Conservation (phyloP, 2,329 filamentous ascomycete species). For the Furcasterigmium furcatum region DNA sequence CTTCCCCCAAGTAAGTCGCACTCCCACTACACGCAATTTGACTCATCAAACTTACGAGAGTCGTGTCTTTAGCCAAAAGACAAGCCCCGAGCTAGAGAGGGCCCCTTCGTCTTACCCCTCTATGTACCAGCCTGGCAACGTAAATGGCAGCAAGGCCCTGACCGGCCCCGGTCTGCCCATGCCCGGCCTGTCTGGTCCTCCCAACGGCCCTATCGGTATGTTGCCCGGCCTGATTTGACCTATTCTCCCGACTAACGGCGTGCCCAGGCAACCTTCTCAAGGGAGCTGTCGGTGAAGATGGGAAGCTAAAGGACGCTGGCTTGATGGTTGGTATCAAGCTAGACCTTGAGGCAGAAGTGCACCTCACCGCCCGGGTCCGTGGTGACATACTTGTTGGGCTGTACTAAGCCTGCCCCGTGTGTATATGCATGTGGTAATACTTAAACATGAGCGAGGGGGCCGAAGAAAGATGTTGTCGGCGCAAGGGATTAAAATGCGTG, state of each 20-base stretch:
- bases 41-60: no score
- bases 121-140: slow-evolving; percentile 29
- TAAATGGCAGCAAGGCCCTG: slow-evolving; percentile 40
- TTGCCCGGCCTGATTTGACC: background rate
- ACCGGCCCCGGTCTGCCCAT: slow-evolving; percentile 46
- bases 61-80: no score
- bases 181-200: slow-evolving; percentile 31
- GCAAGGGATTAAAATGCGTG: no score
- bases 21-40: slow-evolving; percentile 34
- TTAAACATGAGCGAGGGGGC: no score
- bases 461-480: no score
- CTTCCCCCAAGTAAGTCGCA: slow-evolving; percentile 25
- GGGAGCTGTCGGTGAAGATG: slow-evolving; percentile 54
- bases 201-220: slow-evolving; percentile 24
- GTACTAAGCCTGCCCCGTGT: no score
- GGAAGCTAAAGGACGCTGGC: slow-evolving; percentile 54
- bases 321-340: slow-evolving; percentile 61
- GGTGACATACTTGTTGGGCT: slow-evolving; percentile 59
- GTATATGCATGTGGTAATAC: no score
- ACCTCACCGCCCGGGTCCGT: slow-evolving; percentile 55
- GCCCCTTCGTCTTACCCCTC: slow-evolving; percentile 11
- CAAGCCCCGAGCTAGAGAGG: slow-evolving; percentile 15
- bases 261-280: slow-evolving; percentile 48
- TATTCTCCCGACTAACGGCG: background rate
- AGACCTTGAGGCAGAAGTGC: slow-evolving; percentile 60